Percentiles rank a stretch among this genome's conserved stretches.
Evolutionary conservation across 2,329 filamentous ascomycete species (phyloP).

Genomic region (Botrytis deweyae): DNA sequence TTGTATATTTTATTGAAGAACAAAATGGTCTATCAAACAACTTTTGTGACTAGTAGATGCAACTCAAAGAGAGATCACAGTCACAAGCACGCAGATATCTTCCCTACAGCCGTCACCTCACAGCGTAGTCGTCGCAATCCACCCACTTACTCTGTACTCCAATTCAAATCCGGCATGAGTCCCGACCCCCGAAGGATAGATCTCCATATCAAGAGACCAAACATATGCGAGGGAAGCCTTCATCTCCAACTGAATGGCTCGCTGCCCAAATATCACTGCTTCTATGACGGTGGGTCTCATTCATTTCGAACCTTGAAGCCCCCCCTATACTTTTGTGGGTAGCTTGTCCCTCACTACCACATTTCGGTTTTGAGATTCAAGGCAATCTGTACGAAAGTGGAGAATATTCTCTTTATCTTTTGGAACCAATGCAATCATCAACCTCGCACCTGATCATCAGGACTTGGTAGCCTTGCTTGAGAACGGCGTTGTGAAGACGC

Average conservation of each 20-base stretch:
- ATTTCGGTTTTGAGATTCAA: background rate
- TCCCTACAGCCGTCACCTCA: slow-evolving; percentile 3
- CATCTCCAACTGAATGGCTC: background rate
- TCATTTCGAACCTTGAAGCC: slow-evolving; percentile 9
- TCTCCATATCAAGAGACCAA: slow-evolving; percentile 1
- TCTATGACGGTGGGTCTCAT: background rate
- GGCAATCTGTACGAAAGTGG: background rate
- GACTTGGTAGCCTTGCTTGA: slow-evolving; percentile 21
- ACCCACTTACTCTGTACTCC: background rate
- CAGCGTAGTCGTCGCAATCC: background rate
- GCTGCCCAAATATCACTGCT: slow-evolving; percentile 4
- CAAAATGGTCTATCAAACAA: background rate
- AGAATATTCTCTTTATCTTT: slow-evolving; percentile 7
- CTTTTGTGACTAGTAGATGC: background rate
- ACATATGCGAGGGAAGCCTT: background rate
- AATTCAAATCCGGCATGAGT: background rate
- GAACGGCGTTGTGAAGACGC: slow-evolving; percentile 15
- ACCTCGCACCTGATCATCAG: slow-evolving; percentile 8
- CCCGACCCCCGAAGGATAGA: background rate
- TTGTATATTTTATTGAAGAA: background rate
- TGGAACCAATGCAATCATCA: background rate
- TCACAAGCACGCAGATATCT: background rate
- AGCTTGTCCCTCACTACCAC: slow-evolving; percentile 1
- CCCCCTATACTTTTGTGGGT: slow-evolving; percentile 11
- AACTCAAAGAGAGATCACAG: background rate